A percentile compares a stretch with the other conserved stretches of the same genome.
phyloP scores from a whole-genome alignment of 139 green algal species.

The Micractinium conductrix region DNA sequence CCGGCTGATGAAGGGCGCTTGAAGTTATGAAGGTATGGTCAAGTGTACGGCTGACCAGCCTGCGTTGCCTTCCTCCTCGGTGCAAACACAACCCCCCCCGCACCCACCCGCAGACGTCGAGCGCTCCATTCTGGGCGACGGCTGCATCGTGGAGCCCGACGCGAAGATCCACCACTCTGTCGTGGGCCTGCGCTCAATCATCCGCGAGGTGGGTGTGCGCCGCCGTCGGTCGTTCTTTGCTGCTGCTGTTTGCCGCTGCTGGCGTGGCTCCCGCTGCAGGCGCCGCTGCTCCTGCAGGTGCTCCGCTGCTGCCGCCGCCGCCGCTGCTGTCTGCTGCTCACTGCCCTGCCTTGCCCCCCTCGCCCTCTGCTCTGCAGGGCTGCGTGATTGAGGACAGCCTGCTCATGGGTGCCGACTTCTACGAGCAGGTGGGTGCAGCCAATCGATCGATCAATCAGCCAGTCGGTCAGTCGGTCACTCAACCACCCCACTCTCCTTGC shows the following conservation, averaged over 20 bases:
- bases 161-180: conserved; percentile 88
- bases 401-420: conserved; percentile 97
- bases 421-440: conserved; percentile 88
- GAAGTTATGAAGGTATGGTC: too few species aligned
- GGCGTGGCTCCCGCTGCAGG: not conserved
- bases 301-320: too few species aligned
- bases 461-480: too few species aligned
- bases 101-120: conserved; percentile 12
- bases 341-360: too few species aligned
- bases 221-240: too few species aligned
- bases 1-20: too few species aligned
- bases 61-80: not conserved
- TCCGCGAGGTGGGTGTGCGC: conserved; percentile 67
- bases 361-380: conserved; percentile 2
- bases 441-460: too few species aligned
- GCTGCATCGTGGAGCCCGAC: conserved; percentile 78
- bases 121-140: conserved; percentile 80
- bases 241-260: too few species aligned
- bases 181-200: conserved; percentile 90
- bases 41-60: too few species aligned
- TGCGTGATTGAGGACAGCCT: conserved; percentile 78
- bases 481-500: too few species aligned
- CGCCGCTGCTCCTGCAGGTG: too few species aligned
- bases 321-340: too few species aligned
- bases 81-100: not conserved